Base-by-base conservation (phyloP, 345 rosid genomes). In the Eucalyptus regnans region DNA sequence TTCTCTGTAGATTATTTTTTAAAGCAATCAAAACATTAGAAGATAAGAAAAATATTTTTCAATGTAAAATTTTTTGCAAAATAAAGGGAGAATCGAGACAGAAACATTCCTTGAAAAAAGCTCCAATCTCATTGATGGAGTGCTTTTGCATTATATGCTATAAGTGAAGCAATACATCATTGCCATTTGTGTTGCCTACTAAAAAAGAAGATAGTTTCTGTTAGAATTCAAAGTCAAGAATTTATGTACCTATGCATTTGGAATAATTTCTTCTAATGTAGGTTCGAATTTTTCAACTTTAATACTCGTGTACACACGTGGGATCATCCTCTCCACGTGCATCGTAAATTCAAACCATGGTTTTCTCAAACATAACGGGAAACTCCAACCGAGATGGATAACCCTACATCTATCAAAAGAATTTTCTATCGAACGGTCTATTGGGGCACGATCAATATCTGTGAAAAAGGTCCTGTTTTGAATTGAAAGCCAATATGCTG, bases 1-100 rank as follows among this genome's bases (percentile, higher is more conserved):
- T n/a, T 66, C 79, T 31, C 62, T 0, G 0, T 66, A 0, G 3
- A 31, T 17, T n/a, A 31, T 66, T 8, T 66, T 31, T 66, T 4
- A n/a, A 15, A 66, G 41, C 10, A 17, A 66, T n/a, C 0, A 2
- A 66, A 14, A 66, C 1, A 11, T 14, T 8, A 16, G 22, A 15
- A 66, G 27, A 66, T 31, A 3, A n/a, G 79, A 33, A 66, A 66
- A 64, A 64, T 7, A n/a, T 2, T 1, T 15, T 68, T 16, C 2
- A 0, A 17, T 22, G 2, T 17, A 22, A 68, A 68, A 3, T 9
- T 68, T 31, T 68, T 68, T 0, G 12, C 1, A 1, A 33, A 33
- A 33, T 4, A 17, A 9, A 33, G 17, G 23, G 25, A 33, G 44
- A 33, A 68, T 68, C 2, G 12, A 33, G 16, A 33, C 7, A 33